Percentiles rank a stretch among this genome's conserved stretches.
Evolutionary conservation across 345 rosid genomes (phyloP).

Genomic region (Raphanus sativus): DNA sequence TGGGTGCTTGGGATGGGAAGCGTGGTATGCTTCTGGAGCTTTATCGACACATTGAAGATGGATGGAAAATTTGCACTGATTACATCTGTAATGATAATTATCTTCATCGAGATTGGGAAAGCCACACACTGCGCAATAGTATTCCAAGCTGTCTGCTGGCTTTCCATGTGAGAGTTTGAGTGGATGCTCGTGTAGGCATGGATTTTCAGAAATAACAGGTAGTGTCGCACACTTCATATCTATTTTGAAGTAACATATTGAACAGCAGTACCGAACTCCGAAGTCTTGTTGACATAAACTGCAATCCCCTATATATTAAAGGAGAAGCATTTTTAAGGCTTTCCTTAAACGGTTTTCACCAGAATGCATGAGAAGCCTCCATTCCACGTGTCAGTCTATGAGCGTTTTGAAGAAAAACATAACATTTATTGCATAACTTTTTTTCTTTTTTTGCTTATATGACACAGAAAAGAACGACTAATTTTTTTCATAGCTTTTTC

Average conservation of each 20-base stretch:
- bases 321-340: too few species aligned
- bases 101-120: background rate
- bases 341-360: too few species aligned
- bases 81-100: background rate
- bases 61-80: background rate
- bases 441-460: too few species aligned
- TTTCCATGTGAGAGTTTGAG: background rate
- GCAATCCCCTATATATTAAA: too few species aligned
- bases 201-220: background rate
- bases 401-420: too few species aligned
- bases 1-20: background rate
- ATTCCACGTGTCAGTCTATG: too few species aligned
- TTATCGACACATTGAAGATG: background rate
- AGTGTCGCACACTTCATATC: background rate
- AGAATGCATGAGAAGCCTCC: too few species aligned
- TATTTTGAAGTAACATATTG: background rate
- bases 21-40: background rate
- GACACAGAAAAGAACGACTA: too few species aligned
- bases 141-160: background rate
- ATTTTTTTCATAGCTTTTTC: too few species aligned
- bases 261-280: background rate
- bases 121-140: background rate
- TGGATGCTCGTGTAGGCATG: background rate
- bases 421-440: too few species aligned
- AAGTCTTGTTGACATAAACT: background rate